Base-by-base conservation (phyloP, 208 protist genomes). In the Trypanosoma scelopori region DNA sequence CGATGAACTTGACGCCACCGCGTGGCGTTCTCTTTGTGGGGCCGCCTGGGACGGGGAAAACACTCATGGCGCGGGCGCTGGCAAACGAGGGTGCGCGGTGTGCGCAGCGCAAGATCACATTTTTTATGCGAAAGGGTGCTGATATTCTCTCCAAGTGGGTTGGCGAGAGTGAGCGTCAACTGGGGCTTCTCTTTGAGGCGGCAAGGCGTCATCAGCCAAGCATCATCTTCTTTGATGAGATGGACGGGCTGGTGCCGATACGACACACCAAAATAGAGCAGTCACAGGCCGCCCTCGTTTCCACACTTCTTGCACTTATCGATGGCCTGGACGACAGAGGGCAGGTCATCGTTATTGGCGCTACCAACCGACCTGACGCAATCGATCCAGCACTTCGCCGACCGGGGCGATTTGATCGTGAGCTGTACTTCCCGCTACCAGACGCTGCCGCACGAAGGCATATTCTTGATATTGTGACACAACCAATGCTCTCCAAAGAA, bases 171-270 rank as follows among this genome's bases (percentile, higher is more conserved):
- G 98, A 99, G 76, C 92, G 93, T 41, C 94, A 99, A 53, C 94
- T 99, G 27, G 89, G 85, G 50, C 66, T 89, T 41, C 85, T 99
- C 15, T 99, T 99, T 72, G 92, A 99, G 48, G 89, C 99, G 85
- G 98, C 99, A 9, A 77, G 94, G 60, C 79, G 93, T 25, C 80
- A 89, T 45, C 85, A 94, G 66, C 94, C 97, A 50, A 91, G 97
- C 63, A 99, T 99, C 63, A 98, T 99, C 52, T 99, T 99, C 79
- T 98, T 99, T 61, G 99, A 99, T 81, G 99, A 99, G 81, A 92
- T 99, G 20, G 99, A 99, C 82, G 98, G 98, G 7, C 85, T 99
- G 3, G 89, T 83, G 3, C 89, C 89, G 12, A 71, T 76, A 49
- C 79, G 89, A 35, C 84, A 93, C 74, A 71, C 81, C 16, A 93